These are phyloP conservation scores for Ustilago hordei DNA, from an alignment of 1,284 basidiomycete genomes.

Conservation along the genomic window DNA sequence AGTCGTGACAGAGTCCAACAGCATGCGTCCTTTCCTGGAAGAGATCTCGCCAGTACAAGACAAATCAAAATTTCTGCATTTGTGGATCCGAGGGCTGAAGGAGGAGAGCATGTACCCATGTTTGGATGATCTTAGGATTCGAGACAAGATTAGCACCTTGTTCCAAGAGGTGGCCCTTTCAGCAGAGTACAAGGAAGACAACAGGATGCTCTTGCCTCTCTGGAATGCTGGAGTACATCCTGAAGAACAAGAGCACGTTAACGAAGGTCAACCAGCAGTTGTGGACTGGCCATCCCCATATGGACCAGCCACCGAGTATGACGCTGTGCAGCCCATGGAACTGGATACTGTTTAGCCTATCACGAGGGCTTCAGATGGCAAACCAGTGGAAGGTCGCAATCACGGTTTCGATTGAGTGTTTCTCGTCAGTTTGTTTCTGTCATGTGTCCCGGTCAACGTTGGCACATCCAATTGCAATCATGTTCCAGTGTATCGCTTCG, in stretches of 20 bases:
- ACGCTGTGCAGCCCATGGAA: not conserved
- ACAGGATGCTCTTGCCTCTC: constrained; percentile 3
- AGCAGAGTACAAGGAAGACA: not conserved
- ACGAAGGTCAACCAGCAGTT: not conserved
- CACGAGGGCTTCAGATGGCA: too few relatives aligned
- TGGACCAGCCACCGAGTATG: not conserved
- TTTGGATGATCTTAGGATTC: not conserved
- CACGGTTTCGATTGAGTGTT: too few relatives aligned
- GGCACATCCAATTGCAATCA: too few relatives aligned
- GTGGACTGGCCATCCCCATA: not conserved
- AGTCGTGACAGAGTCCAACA: too few relatives aligned
- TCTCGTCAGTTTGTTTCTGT: too few relatives aligned
- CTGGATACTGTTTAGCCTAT: not conserved
- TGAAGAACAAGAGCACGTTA: not conserved
- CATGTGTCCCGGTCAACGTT: too few relatives aligned
- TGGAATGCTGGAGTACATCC: not conserved
- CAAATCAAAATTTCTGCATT: not conserved
- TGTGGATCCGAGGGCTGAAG: not conserved
- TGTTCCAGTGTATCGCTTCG: too few relatives aligned
- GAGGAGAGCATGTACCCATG: constrained; percentile 4
- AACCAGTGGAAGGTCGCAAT: too few relatives aligned
- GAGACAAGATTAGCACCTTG: not conserved
- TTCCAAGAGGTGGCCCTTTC: not conserved
- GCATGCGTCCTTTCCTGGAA: not conserved
- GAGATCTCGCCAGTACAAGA: not conserved